Percentiles rank a stretch among this genome's conserved stretches.
Conservation (phyloP, 2,329 filamentous ascomycete species). For the Plectosphaerella cucumerina region DNA sequence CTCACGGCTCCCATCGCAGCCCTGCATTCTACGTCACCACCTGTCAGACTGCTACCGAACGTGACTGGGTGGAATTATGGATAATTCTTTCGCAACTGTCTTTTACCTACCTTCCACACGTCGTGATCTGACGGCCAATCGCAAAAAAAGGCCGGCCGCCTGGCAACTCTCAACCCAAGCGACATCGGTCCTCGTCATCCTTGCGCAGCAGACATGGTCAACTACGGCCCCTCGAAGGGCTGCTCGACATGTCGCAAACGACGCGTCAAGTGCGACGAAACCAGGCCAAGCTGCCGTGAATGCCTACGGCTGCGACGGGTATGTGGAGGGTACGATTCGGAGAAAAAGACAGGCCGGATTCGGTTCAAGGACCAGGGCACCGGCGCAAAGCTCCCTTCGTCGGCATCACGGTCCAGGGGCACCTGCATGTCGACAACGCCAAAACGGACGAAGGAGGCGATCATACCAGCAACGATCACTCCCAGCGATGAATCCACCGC, state of each 20-base stretch:
- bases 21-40: neutral
- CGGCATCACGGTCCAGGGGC: slow-evolving; percentile 9
- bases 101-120: neutral
- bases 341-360: slow-evolving; percentile 7
- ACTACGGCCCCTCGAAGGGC: slow-evolving; percentile 12
- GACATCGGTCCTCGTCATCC: slow-evolving; percentile 4
- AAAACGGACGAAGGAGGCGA: slow-evolving; percentile 4
- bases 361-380: slow-evolving; percentile 11
- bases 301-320: slow-evolving; percentile 10
- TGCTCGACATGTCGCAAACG: slow-evolving; percentile 13
- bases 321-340: slow-evolving; percentile 11
- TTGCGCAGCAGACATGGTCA: slow-evolving; percentile 12
- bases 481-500: slow-evolving; percentile 11
- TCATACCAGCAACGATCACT: slow-evolving; percentile 9
- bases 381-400: slow-evolving; percentile 2
- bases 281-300: slow-evolving; percentile 10
- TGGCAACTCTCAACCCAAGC: slow-evolving; percentile 1
- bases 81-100: neutral
- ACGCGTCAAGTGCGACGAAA: slow-evolving; percentile 13
- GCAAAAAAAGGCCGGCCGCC: slow-evolving; percentile 7
- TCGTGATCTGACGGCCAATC: neutral
- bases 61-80: neutral
- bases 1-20: slow-evolving; percentile 1
- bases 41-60: neutral
- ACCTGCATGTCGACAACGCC: slow-evolving; percentile 6